Percentiles rank a stretch among this genome's conserved stretches.
Conservation (phyloP, 2,329 filamentous ascomycete species). For the Trichophyton mentagrophytes region DNA sequence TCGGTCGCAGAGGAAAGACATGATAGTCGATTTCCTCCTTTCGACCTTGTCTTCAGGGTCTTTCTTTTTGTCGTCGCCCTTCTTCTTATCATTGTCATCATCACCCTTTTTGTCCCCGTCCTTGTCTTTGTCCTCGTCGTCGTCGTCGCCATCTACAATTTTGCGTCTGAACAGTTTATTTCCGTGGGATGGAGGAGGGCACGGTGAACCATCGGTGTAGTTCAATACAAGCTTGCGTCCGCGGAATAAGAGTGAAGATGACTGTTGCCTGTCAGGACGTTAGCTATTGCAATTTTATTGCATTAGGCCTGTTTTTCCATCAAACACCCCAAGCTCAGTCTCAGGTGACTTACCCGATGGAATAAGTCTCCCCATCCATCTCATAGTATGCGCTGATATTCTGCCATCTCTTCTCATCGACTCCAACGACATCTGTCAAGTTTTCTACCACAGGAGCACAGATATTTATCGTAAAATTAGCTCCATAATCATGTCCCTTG, state of each 20-base stretch:
- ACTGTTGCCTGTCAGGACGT: conserved; percentile 27
- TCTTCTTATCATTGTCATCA: conserved; percentile 25
- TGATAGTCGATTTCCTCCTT: conserved; percentile 63
- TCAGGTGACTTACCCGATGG: conserved; percentile 31
- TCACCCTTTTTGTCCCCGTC: conserved; percentile 24
- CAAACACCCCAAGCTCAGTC: background rate
- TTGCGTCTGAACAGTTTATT: conserved; percentile 12
- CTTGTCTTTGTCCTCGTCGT: conserved; percentile 20
- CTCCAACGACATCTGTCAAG: conserved; percentile 35
- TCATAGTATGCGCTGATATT: conserved; percentile 41
- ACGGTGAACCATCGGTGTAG: conserved; percentile 65
- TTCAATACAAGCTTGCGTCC: conserved; percentile 56
- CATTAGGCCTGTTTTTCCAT: background rate
- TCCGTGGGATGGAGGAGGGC: conserved; percentile 24
- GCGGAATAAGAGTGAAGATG: conserved; percentile 35
- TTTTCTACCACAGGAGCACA: conserved; percentile 39
- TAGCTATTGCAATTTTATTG: background rate
- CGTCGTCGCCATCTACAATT: conserved; percentile 14
- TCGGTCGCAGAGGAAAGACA: conserved; percentile 85
- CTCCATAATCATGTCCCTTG: conserved; percentile 37
- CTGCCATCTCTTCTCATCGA: conserved; percentile 29
- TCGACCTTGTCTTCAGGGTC: conserved; percentile 8
- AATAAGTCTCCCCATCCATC: conserved; percentile 32
- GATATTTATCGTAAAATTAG: conserved; percentile 41
- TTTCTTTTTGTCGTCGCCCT: conserved; percentile 17